Percentiles rank a stretch among this genome's conserved stretches.
Evolutionary conservation across 208 protist species (phyloP).

Genomic region (Eutreptiella sp.): DNA sequence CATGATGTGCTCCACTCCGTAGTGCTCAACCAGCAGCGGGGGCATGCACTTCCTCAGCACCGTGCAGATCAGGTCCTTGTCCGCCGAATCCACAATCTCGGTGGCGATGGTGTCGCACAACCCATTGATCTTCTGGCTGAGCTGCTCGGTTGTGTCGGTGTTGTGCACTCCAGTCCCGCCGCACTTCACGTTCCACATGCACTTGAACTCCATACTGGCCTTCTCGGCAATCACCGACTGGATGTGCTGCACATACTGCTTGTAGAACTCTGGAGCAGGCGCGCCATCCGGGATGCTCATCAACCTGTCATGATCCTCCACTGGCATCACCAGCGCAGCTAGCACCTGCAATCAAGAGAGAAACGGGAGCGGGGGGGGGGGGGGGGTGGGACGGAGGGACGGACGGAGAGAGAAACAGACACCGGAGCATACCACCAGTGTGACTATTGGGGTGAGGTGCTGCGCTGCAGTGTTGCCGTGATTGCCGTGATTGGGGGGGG

Average conservation of each 20-base stretch:
- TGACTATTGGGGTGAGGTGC: too few species aligned
- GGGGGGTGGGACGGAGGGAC: too few species aligned
- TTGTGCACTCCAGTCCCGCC: constrained; percentile 48
- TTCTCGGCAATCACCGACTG: constrained; percentile 70
- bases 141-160: constrained; percentile 64
- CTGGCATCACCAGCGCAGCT: constrained; percentile 80
- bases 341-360: too few species aligned
- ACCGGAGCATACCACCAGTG: too few species aligned
- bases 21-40: constrained; percentile 60
- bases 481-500: too few species aligned
- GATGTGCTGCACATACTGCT: constrained; percentile 78
- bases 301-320: constrained; percentile 75
- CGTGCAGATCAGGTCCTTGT: constrained; percentile 65
- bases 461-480: too few species aligned
- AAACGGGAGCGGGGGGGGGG: too few species aligned
- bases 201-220: constrained; percentile 76
- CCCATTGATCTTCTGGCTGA: constrained; percentile 79
- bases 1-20: constrained; percentile 69
- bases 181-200: constrained; percentile 70
- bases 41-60: constrained; percentile 62
- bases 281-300: constrained; percentile 66
- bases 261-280: constrained; percentile 76
- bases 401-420: too few species aligned
- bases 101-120: constrained; percentile 48
- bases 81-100: constrained; percentile 63